These are phyloP conservation scores for Artemisia annua DNA, from an alignment of 129 eudicot species.

Conservation along the genomic window DNA sequence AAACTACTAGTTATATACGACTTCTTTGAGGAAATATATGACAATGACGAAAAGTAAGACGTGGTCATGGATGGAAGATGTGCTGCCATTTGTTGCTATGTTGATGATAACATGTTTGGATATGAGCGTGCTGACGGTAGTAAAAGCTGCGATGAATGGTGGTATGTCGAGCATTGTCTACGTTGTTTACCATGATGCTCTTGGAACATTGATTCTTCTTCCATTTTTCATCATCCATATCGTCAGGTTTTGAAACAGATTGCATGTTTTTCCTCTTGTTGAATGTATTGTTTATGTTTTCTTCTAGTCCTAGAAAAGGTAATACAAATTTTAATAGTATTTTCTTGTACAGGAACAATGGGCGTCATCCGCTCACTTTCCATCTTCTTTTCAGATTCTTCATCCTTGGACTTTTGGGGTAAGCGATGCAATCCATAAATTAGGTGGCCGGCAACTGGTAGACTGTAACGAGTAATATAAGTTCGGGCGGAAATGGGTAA, in stretches of 20 bases:
- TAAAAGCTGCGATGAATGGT: slow-evolving; percentile 33
- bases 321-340: background rate
- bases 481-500: too few relatives aligned
- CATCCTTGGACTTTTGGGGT: slow-evolving; percentile 39
- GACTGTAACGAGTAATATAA: too few relatives aligned
- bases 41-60: background rate
- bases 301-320: background rate
- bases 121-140: slow-evolving; percentile 25
- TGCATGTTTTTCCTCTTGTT: too few relatives aligned
- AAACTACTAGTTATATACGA: background rate
- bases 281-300: too few relatives aligned
- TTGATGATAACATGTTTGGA: slow-evolving; percentile 24
- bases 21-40: background rate
- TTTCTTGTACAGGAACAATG: slow-evolving; percentile 21
- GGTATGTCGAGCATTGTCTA: slow-evolving; percentile 34
- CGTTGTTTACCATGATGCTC: slow-evolving; percentile 35
- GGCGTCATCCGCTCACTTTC: slow-evolving; percentile 29
- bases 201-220: slow-evolving; percentile 38
- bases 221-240: slow-evolving; percentile 31
- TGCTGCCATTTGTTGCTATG: slow-evolving; percentile 26
- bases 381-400: slow-evolving; percentile 24
- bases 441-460: too few relatives aligned
- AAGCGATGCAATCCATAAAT: background rate
- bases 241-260: slow-evolving; percentile 2
- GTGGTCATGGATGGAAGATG: slow-evolving; percentile 1